A percentile compares a stretch with the other conserved stretches of the same genome.
Evolutionary conservation across 2,329 filamentous ascomycete species (phyloP).

Genomic region (Colletotrichum sp.): DNA sequence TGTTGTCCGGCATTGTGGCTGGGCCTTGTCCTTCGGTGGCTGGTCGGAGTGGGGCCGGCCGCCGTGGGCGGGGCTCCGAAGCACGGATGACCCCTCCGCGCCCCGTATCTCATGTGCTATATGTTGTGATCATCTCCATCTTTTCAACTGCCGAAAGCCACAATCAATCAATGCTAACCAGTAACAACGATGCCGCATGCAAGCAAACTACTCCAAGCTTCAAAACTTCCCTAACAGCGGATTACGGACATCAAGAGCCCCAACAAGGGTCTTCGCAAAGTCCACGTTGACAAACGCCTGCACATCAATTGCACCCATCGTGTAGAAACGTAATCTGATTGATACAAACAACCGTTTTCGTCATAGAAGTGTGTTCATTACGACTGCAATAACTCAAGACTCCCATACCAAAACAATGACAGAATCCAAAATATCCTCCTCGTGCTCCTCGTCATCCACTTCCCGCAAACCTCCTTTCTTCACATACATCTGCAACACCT

Average conservation of each 20-base stretch:
- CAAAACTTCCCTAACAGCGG: not conserved
- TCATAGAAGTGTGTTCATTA: not conserved
- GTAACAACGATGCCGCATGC: not conserved
- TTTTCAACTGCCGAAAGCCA: not conserved
- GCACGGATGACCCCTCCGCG: not conserved
- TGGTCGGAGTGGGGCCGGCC: not conserved
- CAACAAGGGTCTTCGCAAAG: not conserved
- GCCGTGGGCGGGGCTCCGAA: not conserved
- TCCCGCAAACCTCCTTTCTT: constrained; percentile 27
- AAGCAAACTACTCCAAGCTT: not conserved
- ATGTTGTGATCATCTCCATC: not conserved
- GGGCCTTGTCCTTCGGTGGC: not conserved
- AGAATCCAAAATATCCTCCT: constrained; percentile 36
- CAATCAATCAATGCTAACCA: fast-evolving
- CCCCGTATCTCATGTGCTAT: too few species aligned
- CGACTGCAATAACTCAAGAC: not conserved
- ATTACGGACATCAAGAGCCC: not conserved
- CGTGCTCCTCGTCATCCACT: constrained; percentile 15
- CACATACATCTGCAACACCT: constrained; percentile 53
- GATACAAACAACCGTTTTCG: not conserved
- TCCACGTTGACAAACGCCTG: not conserved
- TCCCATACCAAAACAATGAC: constrained; percentile 47
- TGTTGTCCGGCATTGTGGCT: not conserved
- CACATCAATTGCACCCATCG: not conserved
- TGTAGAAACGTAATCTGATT: not conserved